phyloP scores from a whole-genome alignment of 805 yeast species.

The Lipomyces lipofer region DNA sequence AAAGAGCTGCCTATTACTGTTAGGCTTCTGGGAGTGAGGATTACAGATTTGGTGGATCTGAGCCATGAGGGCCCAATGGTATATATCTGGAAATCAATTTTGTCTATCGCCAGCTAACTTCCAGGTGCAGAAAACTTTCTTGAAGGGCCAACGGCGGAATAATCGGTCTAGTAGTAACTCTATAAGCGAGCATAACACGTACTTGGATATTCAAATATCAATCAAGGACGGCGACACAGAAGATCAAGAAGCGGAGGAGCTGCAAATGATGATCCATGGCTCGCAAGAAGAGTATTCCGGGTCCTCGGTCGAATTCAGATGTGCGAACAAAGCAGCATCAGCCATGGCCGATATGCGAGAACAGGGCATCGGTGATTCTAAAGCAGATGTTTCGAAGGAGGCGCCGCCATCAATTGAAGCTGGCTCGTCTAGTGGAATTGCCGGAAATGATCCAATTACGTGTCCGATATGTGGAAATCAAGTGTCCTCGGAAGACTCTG shows the following conservation, averaged over 20 bases:
- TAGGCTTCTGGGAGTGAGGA: constrained; percentile 33
- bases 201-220: neutral
- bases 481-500: constrained; percentile 12
- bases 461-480: constrained; percentile 32
- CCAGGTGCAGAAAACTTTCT: constrained; percentile 1
- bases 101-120: neutral
- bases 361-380: neutral
- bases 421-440: neutral
- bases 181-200: constrained; percentile 2
- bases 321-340: neutral
- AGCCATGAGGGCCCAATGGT: constrained; percentile 27
- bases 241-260: constrained; percentile 1
- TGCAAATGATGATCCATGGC: constrained; percentile 8
- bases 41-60: constrained; percentile 27
- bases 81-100: neutral
- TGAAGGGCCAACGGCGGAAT: constrained; percentile 7
- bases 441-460: constrained; percentile 4
- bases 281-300: constrained; percentile 12
- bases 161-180: too few relatives aligned
- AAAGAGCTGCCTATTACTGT: constrained; percentile 31
- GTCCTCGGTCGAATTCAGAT: neutral
- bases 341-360: neutral
- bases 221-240: constrained; percentile 4
- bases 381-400: neutral
- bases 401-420: neutral